Percentiles rank a stretch among this genome's conserved stretches.
These are phyloP conservation scores for Prunus campanulata DNA, from an alignment of 306 rosid species.

Conservation along the genomic window DNA sequence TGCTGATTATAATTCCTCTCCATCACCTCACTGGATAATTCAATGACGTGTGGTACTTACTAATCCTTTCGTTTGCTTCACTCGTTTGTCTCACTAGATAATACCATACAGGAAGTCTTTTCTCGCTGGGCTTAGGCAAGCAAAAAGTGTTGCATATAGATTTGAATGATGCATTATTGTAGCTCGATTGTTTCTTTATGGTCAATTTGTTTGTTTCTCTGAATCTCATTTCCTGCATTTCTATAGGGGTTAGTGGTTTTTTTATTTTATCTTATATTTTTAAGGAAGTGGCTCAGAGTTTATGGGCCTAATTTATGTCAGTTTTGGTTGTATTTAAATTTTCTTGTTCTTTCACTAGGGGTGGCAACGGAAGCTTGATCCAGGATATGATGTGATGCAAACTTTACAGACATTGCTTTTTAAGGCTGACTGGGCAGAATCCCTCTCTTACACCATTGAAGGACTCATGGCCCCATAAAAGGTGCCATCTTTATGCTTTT, in stretches of 20 bases:
- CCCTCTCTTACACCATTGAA: constrained; percentile 56
- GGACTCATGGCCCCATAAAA: constrained; percentile 59
- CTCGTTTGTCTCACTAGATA: no score
- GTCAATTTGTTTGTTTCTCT: not conserved
- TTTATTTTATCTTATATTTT: no score
- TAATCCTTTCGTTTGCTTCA: no score
- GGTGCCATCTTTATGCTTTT: constrained; percentile 4
- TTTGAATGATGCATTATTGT: no score
- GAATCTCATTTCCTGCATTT: not conserved
- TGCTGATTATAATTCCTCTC: no score
- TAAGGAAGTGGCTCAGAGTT: no score
- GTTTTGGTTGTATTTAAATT: not conserved
- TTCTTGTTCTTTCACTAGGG: constrained; percentile 41
- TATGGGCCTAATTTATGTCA: not conserved
- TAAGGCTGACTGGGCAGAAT: constrained; percentile 62
- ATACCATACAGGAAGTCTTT: no score
- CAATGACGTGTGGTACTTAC: no score
- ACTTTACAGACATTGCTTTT: constrained; percentile 58
- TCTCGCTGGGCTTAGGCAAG: no score
- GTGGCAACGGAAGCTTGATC: constrained; percentile 86
- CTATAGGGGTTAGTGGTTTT: not conserved
- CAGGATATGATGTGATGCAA: constrained; percentile 59
- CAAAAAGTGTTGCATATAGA: no score
- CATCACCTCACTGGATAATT: no score
- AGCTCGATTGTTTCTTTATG: no score